A percentile compares a stretch with the other conserved stretches of the same genome.
phyloP scores from a whole-genome alignment of 2,329 filamentous ascomycete species.

The Phaeosphaeria sp. region DNA sequence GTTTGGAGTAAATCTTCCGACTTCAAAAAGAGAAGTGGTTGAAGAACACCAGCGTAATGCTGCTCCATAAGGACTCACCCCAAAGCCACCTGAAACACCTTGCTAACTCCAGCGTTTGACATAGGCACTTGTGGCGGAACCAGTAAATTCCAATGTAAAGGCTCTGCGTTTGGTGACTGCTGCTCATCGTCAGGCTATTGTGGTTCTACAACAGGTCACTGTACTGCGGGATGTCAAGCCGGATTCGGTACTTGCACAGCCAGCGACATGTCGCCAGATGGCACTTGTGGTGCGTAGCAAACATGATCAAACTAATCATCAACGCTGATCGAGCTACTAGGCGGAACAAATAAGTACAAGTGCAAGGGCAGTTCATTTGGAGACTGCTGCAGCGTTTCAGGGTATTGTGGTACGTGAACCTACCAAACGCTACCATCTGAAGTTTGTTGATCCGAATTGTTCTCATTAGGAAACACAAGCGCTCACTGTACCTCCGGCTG shows the following conservation, averaged over 20 bases:
- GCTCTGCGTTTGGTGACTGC: neutral
- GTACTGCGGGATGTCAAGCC: conserved; percentile 29
- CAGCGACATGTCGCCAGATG: conserved; percentile 13
- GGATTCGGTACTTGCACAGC: conserved; percentile 23
- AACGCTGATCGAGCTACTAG: neutral
- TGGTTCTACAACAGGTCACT: conserved; percentile 13
- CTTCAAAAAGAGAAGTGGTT: neutral
- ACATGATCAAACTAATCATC: neutral
- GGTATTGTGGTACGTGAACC: conserved; percentile 7
- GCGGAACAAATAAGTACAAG: conserved; percentile 9
- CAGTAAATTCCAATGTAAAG: conserved; percentile 5
- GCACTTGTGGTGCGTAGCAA: conserved; percentile 11
- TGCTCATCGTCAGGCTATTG: neutral
- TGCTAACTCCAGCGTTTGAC: neutral
- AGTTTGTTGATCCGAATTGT: neutral
- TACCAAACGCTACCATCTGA: neutral
- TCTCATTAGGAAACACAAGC: neutral
- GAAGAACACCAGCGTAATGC: neutral
- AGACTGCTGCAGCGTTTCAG: conserved; percentile 11
- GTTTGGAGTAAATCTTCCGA: too few species aligned
- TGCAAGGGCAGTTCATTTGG: conserved; percentile 13
- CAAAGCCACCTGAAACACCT: neutral
- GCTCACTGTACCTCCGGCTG: conserved; percentile 16
- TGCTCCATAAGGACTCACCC: neutral
- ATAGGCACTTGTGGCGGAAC: conserved; percentile 2